phyloP scores from a whole-genome alignment of 2,329 filamentous ascomycete species.

The Colletotrichum agaves region DNA sequence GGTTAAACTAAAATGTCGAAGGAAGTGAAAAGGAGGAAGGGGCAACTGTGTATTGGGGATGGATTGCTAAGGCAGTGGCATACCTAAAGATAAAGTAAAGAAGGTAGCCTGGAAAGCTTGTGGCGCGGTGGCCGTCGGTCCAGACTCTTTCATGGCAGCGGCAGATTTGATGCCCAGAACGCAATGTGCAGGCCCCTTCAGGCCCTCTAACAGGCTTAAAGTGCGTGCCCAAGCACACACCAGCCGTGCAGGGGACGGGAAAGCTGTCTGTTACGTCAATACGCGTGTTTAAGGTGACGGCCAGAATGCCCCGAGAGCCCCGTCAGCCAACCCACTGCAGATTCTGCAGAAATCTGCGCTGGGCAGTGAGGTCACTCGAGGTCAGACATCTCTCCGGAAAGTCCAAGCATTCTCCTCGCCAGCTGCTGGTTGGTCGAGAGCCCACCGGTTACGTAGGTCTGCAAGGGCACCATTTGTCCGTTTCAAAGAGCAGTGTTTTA shows the following conservation, averaged over 20 bases:
- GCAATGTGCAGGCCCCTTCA: background rate
- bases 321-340: conserved; percentile 4
- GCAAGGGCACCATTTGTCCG: background rate
- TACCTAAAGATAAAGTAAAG: too few species aligned
- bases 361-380: conserved; percentile 19
- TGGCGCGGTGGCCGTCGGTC: background rate
- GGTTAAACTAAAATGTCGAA: too few species aligned
- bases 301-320: background rate
- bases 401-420: background rate
- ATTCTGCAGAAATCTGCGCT: background rate
- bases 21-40: too few species aligned
- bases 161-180: background rate
- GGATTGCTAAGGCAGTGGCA: too few species aligned
- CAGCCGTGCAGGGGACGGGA: conserved; percentile 1
- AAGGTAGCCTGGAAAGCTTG: background rate
- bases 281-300: conserved; percentile 8
- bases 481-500: too few species aligned
- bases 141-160: background rate
- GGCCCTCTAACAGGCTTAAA: background rate
- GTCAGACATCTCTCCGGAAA: conserved; percentile 2
- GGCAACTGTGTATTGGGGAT: too few species aligned
- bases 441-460: conserved; percentile 13
- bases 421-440: conserved; percentile 9
- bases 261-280: conserved; percentile 27
- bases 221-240: background rate